Evolutionary conservation across 441 rosid species (phyloP), one percentile per base, ranked within the genome.

Genomic region (Theobroma grandiflorum): DNA sequence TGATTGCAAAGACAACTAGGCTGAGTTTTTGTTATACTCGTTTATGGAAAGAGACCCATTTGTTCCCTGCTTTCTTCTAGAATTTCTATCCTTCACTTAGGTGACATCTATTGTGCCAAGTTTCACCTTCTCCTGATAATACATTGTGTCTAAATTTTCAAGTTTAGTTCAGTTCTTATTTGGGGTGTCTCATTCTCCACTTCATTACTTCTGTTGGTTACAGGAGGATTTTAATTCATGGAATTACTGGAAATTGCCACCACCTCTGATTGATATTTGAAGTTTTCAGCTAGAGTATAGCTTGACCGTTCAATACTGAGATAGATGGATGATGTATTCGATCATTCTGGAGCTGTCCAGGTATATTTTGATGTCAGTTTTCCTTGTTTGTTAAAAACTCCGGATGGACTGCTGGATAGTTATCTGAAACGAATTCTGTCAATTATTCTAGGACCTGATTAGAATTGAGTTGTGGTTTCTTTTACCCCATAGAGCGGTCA

Each of bases 181-280:
- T 61, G 10, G 71, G 78, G 40, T 50, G 42, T 59, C 78, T 75
- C 55, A 57, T 22, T 38, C 45, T 55, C 52, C 55, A 37, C 47
- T 37, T 26, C 61, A 37, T 57, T 68, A 26, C 72, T 64, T 55
- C 42, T 37, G 47, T 83, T 70, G 76, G n/a, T 57, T 78, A 66
- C 93, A 96, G 99, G 99, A 96, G 88, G 98, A 91, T 82, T 96
- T 80, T 78, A 96, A 96, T 87, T 82, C 96, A 26, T 96, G 98
- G 98, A 96, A 96, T 87, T 96, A 75, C 88, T 96, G 99, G 99
- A 96, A 83, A 86, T 81, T 96, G 53, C 97, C 99, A 2, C 90
- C 95, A 79, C 95, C 92, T 61, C 65, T 43, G 43, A 50, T 89
- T 57, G 84, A 89, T 75, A 74, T 82, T 65, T 89, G 87, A 90